Evolutionary conservation across 345 rosid genomes (phyloP), one percentile per base, ranked within the genome.

Genomic region (Citropsis articulata): DNA sequence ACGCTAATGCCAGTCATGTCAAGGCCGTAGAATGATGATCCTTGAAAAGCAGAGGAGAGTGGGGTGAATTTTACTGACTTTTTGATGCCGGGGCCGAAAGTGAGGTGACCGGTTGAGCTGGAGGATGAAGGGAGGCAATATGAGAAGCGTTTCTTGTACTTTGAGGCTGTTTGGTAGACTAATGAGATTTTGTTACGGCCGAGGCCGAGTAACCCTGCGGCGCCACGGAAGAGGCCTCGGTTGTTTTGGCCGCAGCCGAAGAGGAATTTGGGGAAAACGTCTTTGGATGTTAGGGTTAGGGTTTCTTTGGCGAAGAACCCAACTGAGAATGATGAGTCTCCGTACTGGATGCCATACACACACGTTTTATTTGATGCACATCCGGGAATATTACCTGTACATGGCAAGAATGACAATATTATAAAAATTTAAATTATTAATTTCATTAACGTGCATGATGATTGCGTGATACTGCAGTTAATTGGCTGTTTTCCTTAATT

Each of bases 211-310:
- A 95, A 78, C 6, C 96, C 99, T 5, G 98, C 94, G 0, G 88
- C 76, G n/a, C 93, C 89, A 0, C 87, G 82, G 61, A 91, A 95
- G n/a, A 92, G 89, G 14, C 99, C 98, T 7, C 59, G 84, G 75
- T 95, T 95, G 81, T 92, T 87, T 80, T 92, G 86, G 57, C 99
- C 98, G 71, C 99, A 95, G 1, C 99, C 99, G 64, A 95, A 92
- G 30, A 75, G 59, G 77, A 95, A 83, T 33, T 79, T 66, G 67
- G 84, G 50, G 76, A 92, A 77, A 0, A 78, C 77, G 25, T 91
- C 95, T 2, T 84, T 78, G n/a, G 83, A 9, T 4, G 96, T 86
- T 66, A 95, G 55, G 12, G 91, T 84, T 57, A 93, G 81, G 63
- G 72, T 90, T 68, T 95, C 99, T 53, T 77, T 85, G 55, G 87